Percentiles rank a stretch among this genome's conserved stretches.
These are phyloP conservation scores for Coleophoma cylindrospora DNA, from an alignment of 2,329 filamentous ascomycete genomes.

Conservation along the genomic window DNA sequence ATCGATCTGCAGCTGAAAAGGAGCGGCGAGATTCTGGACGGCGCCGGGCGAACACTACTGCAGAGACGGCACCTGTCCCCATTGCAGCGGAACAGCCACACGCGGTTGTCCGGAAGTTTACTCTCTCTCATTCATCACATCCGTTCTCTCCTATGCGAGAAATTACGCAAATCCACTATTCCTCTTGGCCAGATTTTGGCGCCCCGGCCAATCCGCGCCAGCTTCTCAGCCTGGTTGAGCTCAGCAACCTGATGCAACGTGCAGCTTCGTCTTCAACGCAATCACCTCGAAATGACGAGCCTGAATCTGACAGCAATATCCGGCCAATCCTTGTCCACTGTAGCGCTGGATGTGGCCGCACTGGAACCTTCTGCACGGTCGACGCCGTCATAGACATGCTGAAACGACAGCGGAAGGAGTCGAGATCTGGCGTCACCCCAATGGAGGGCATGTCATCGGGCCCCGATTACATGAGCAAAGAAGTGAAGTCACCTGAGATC, in stretches of 20 bases:
- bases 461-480: slow-evolving; percentile 20
- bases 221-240: slow-evolving; percentile 82
- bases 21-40: slow-evolving; percentile 34
- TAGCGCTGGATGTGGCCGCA: slow-evolving; percentile 91
- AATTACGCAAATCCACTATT: slow-evolving; percentile 91
- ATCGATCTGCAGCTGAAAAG: slow-evolving; percentile 33
- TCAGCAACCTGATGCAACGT: slow-evolving; percentile 71
- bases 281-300: slow-evolving; percentile 47
- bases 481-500: slow-evolving; percentile 14
- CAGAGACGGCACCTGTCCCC: slow-evolving; percentile 31
- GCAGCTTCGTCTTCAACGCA: slow-evolving; percentile 27
- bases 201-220: slow-evolving; percentile 85
- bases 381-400: slow-evolving; percentile 96
- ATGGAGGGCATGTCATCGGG: slow-evolving; percentile 35
- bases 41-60: slow-evolving; percentile 49
- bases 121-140: slow-evolving; percentile 67
- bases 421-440: slow-evolving; percentile 25
- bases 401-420: slow-evolving; percentile 66
- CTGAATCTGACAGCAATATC: slow-evolving; percentile 44
- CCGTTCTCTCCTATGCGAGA: slow-evolving; percentile 86
- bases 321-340: slow-evolving; percentile 90
- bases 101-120: slow-evolving; percentile 83
- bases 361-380: slow-evolving; percentile 93
- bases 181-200: slow-evolving; percentile 96
- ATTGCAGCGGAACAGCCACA: slow-evolving; percentile 56